phyloP scores from a whole-genome alignment of 2,329 filamentous ascomycete genomes.

The Hymenotorrendiella dingleyae region DNA sequence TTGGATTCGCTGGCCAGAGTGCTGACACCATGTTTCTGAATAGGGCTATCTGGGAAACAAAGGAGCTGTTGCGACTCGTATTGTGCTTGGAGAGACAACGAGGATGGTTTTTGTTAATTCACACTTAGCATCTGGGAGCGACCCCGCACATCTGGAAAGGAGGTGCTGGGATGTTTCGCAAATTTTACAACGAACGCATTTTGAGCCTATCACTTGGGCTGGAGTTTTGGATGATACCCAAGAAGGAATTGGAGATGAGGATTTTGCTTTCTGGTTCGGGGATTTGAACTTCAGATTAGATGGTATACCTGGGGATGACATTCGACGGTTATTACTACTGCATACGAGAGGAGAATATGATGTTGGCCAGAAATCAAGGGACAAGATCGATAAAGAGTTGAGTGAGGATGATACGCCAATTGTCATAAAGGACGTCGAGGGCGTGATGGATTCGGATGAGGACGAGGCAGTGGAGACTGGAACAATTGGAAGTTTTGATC shows the following conservation, averaged over 20 bases:
- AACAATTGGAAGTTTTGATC: conserved; percentile 25
- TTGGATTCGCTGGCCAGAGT: no score
- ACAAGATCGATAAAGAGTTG: conserved; percentile 31
- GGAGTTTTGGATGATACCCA: conserved; percentile 61
- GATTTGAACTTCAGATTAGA: conserved; percentile 93
- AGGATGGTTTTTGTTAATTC: conserved; percentile 85
- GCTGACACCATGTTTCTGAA: no score
- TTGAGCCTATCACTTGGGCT: conserved; percentile 63
- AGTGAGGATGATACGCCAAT: conserved; percentile 46
- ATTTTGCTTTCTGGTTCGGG: conserved; percentile 94
- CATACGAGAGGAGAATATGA: conserved; percentile 78
- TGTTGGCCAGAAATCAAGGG: conserved; percentile 36
- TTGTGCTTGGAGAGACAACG: conserved; percentile 86
- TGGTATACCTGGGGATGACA: conserved; percentile 82
- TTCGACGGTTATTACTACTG: conserved; percentile 74
- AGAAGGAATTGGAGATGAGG: conserved; percentile 76
- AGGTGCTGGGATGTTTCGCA: conserved; percentile 83
- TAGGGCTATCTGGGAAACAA: conserved; percentile 98
- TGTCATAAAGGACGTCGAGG: conserved; percentile 36
- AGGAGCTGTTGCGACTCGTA: conserved; percentile 73
- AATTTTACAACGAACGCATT: conserved; percentile 69
- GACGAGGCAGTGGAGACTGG: conserved; percentile 26
- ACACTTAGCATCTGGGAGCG: conserved; percentile 82
- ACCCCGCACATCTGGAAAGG: conserved; percentile 70
- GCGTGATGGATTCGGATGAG: conserved; percentile 35